These are phyloP conservation scores for Phaeosphaeriaceae sp. DNA, from an alignment of 2,329 filamentous ascomycete species.

Conservation along the genomic window DNA sequence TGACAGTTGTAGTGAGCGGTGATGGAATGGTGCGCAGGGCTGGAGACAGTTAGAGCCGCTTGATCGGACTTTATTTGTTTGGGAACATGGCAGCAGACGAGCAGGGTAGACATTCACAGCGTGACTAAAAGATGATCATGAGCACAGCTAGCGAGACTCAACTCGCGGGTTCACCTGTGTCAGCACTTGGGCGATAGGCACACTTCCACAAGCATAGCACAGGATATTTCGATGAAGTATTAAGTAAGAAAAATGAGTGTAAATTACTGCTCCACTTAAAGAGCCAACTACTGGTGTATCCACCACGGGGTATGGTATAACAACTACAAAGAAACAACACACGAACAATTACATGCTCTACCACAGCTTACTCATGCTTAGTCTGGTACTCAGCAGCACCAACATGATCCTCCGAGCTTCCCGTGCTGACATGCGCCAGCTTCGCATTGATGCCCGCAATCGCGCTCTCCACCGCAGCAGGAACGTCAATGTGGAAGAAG, in stretches of 20 bases:
- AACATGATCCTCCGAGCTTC: conserved; percentile 18
- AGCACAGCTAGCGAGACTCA: too few species aligned
- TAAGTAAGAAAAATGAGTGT: neutral
- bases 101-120: too few species aligned
- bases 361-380: conserved; percentile 16
- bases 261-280: neutral
- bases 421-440: conserved; percentile 24
- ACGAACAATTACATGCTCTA: neutral
- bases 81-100: too few species aligned
- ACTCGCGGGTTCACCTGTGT: too few species aligned
- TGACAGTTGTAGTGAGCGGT: too few species aligned
- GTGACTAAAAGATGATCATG: too few species aligned
- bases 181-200: too few species aligned
- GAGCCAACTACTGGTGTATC: neutral
- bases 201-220: neutral
- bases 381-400: conserved; percentile 14
- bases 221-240: neutral
- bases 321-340: neutral
- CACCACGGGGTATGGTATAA: conserved; percentile 7
- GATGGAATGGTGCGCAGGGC: too few species aligned
- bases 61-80: too few species aligned
- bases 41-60: too few species aligned
- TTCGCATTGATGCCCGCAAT: conserved; percentile 74
- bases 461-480: conserved; percentile 85
- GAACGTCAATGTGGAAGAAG: conserved; percentile 92